Evolutionary conservation across 1,139 yeast species (phyloP).

Genomic region (Pichia sp.): DNA sequence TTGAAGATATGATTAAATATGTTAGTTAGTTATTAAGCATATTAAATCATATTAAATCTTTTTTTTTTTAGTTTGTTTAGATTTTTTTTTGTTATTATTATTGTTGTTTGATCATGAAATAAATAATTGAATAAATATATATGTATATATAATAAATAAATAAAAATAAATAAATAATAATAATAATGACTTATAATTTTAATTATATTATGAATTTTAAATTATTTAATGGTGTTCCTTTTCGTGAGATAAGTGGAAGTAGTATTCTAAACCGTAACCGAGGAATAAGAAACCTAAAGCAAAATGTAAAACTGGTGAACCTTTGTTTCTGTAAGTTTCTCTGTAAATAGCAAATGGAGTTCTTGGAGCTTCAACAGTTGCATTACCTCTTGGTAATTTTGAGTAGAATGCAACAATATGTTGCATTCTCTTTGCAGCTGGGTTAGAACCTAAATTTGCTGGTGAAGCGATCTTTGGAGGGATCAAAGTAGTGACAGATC

Average conservation of each 20-base stretch:
- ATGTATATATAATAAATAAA: conserved; percentile 3
- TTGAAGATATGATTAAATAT: conserved; percentile 39
- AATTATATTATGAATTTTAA: neutral
- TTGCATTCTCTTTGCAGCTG: conserved; percentile 95
- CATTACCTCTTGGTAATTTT: conserved; percentile 91
- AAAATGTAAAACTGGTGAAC: conserved; percentile 76
- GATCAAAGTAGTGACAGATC: conserved; percentile 90
- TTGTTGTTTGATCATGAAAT: conserved; percentile 60
- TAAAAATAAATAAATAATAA: conserved; percentile 63
- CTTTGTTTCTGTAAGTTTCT: conserved; percentile 73
- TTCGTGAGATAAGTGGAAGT: conserved; percentile 74
- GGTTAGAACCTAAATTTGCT: conserved; percentile 89
- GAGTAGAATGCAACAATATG: conserved; percentile 94
- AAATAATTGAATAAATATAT: neutral
- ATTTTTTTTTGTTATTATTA: conserved; percentile 41
- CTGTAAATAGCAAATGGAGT: conserved; percentile 72
- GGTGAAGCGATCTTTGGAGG: conserved; percentile 99
- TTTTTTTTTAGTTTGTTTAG: neutral
- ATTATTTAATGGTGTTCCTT: conserved; percentile 30
- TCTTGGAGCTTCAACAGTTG: conserved; percentile 64
- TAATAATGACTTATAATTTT: too few species aligned
- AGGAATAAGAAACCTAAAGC: conserved; percentile 63
- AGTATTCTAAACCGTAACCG: conserved; percentile 93
- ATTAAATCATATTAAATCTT: too few species aligned
- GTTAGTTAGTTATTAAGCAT: conserved; percentile 19